phyloP scores from a whole-genome alignment of 306 rosid genomes.

The Heteromeles arbutifolia region DNA sequence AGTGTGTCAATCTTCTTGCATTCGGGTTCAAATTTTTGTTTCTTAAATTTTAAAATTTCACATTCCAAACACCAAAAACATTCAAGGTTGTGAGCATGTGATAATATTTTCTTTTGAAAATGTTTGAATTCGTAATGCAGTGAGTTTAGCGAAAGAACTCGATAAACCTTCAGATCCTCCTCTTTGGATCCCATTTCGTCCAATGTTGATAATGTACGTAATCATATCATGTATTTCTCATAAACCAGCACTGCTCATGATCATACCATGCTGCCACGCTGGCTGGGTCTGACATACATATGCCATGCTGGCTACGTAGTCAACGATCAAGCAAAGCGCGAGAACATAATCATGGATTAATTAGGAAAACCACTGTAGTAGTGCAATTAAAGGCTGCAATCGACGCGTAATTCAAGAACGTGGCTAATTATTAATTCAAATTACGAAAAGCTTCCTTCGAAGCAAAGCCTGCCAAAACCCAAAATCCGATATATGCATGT shows the following conservation, averaged over 20 bases:
- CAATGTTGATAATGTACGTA: conserved; percentile 13
- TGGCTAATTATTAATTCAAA: neutral
- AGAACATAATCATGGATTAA: neutral
- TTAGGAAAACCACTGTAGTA: neutral
- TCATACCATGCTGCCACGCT: neutral
- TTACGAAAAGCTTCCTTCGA: conserved; percentile 2
- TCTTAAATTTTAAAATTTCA: no score
- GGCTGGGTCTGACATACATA: neutral
- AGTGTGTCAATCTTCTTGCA: no score
- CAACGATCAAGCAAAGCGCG: conserved; percentile 13
- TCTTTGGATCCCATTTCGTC: neutral
- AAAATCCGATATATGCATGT: neutral
- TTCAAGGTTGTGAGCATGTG: no score
- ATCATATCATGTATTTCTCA: conserved; percentile 18
- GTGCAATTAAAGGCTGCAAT: conserved; percentile 24
- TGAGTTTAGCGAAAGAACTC: neutral
- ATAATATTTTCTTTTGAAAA: no score
- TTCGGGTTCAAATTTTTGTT: no score
- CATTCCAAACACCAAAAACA: no score
- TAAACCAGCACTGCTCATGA: conserved; percentile 9
- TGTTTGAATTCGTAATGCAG: neutral
- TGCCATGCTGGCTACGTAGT: neutral
- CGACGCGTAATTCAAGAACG: conserved; percentile 14
- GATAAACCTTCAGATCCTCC: neutral
- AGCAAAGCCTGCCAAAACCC: conserved; percentile 20